phyloP scores from a whole-genome alignment of 2,329 filamentous ascomycete genomes.

The Zarea fungicola region DNA sequence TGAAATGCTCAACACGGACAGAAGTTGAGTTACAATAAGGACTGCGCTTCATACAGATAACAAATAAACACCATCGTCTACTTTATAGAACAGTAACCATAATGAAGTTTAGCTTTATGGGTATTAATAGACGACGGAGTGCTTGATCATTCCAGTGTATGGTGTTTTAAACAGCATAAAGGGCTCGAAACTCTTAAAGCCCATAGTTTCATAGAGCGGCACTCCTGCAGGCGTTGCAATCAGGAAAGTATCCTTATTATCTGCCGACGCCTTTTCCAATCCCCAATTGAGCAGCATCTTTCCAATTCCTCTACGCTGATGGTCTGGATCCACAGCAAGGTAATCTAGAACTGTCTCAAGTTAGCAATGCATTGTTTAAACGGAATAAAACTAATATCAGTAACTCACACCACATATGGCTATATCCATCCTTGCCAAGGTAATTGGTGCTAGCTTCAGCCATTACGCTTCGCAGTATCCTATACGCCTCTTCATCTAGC shows the following conservation, averaged over 20 bases:
- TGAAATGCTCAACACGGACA: no score
- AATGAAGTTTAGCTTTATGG: no score
- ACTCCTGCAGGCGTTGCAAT: conserved; percentile 11
- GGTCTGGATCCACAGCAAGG: conserved; percentile 16
- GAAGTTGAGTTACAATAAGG: no score
- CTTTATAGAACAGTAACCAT: no score
- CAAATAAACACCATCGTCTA: no score
- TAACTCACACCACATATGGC: conserved; percentile 17
- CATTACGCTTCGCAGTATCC: conserved; percentile 10
- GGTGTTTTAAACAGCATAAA: conserved; percentile 7
- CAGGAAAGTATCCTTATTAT: conserved; percentile 10
- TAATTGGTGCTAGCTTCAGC: conserved; percentile 6
- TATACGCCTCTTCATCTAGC: conserved; percentile 16
- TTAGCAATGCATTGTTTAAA: background rate
- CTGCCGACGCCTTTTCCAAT: conserved; percentile 10
- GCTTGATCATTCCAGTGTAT: conserved; percentile 9
- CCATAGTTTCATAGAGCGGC: conserved; percentile 2
- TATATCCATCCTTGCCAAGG: conserved; percentile 16
- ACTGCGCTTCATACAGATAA: no score
- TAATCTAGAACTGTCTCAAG: conserved; percentile 16
- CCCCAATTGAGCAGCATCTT: conserved; percentile 17
- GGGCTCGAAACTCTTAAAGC: conserved; percentile 1
- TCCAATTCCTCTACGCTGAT: conserved; percentile 19
- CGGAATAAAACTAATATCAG: background rate
- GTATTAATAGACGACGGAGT: no score